phyloP scores from a whole-genome alignment of 108 stramenopile species.

The Nannochloropsis granulata region DNA sequence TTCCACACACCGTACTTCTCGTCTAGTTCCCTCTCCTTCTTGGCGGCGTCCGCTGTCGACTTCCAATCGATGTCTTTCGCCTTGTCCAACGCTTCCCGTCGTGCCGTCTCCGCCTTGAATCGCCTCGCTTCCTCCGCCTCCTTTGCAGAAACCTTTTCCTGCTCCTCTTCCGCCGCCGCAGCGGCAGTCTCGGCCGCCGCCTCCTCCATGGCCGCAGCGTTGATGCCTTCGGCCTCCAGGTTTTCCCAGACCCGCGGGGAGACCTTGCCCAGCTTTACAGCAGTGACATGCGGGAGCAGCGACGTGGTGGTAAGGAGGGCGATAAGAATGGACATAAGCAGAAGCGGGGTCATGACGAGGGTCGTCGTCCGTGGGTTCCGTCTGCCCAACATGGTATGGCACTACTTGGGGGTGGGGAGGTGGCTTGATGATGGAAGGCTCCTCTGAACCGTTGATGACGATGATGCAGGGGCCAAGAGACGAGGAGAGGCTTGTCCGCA shows the following conservation, averaged over 20 bases:
- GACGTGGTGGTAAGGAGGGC: not conserved
- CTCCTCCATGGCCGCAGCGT: not conserved
- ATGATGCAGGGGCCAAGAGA: too few relatives aligned
- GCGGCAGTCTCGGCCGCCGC: not conserved
- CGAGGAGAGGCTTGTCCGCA: too few relatives aligned
- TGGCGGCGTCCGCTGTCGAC: constrained; percentile 18
- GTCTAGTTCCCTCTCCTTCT: constrained; percentile 24
- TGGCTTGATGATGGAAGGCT: not conserved
- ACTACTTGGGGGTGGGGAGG: not conserved
- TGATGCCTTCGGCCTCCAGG: not conserved
- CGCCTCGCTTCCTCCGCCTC: not conserved
- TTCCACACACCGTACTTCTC: constrained; percentile 24
- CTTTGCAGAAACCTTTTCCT: not conserved
- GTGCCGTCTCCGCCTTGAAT: not conserved
- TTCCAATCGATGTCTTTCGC: not conserved
- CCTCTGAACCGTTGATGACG: too few relatives aligned
- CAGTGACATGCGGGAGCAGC: not conserved
- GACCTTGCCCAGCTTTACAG: not conserved
- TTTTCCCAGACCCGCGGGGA: not conserved
- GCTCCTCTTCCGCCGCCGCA: not conserved
- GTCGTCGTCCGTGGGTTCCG: not conserved
- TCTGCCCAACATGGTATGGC: not conserved
- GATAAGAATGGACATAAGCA: not conserved
- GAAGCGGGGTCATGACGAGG: not conserved
- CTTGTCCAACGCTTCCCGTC: not conserved